A percentile compares a stretch with the other conserved stretches of the same genome.
phyloP scores from a whole-genome alignment of 2,329 filamentous ascomycete species.

The Cercospora janseana region DNA sequence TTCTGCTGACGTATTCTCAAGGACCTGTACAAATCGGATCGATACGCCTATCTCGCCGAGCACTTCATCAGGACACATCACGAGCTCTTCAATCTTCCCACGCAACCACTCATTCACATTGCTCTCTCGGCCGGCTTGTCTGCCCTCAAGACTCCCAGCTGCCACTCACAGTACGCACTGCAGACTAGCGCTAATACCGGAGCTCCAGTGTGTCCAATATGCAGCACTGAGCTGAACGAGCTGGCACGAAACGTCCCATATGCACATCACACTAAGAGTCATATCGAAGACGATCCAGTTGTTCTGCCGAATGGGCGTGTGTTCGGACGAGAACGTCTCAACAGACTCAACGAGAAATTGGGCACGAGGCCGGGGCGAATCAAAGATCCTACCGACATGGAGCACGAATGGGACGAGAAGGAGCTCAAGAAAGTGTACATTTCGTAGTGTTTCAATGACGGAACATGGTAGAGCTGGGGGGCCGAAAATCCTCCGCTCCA shows the following conservation, averaged over 20 bases:
- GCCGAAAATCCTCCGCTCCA: neutral
- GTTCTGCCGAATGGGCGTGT: slow-evolving; percentile 84
- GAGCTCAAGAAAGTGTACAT: slow-evolving; percentile 87
- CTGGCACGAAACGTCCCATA: slow-evolving; percentile 87
- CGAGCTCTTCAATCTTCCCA: slow-evolving; percentile 76
- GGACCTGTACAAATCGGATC: slow-evolving; percentile 68
- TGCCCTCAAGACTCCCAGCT: slow-evolving; percentile 91
- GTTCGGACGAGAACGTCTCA: slow-evolving; percentile 72
- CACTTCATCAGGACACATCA: slow-evolving; percentile 87
- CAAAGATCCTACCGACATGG: slow-evolving; percentile 70
- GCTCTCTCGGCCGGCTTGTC: slow-evolving; percentile 88
- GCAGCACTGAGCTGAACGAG: slow-evolving; percentile 90
- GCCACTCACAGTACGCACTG: slow-evolving; percentile 67
- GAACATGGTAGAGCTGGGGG: slow-evolving; percentile 5
- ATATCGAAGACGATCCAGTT: slow-evolving; percentile 82
- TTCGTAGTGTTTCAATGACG: slow-evolving; percentile 62
- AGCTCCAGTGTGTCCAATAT: slow-evolving; percentile 85
- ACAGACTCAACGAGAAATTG: slow-evolving; percentile 75
- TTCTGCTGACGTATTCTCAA: slow-evolving; percentile 41
- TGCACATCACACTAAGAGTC: slow-evolving; percentile 90
- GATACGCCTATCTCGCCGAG: slow-evolving; percentile 74
- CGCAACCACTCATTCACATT: slow-evolving; percentile 81
- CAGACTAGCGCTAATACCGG: slow-evolving; percentile 61
- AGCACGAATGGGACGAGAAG: slow-evolving; percentile 59
- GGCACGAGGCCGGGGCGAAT: slow-evolving; percentile 65